Base-by-base conservation (phyloP, 805 yeast genomes). In the Saccharomycopsis sp. region DNA sequence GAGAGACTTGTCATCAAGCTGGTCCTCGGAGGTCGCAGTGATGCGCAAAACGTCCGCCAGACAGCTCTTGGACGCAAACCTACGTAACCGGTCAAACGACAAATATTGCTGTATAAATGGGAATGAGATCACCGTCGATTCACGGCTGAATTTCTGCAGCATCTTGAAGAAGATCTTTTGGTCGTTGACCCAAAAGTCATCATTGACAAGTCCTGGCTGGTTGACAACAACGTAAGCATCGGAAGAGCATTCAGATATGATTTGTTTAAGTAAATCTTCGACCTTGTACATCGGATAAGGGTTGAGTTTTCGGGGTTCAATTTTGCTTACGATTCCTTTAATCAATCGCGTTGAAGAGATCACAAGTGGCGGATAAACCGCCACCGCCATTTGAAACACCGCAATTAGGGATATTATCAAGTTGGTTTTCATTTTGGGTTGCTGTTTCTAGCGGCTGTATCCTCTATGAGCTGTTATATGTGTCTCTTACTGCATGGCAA, bases 101-200 rank as follows among this genome's bases (percentile, higher is more conserved):
- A 65, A 60, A n/a, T 47, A 35, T 34, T 55, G n/a, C 34, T 75
- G 69, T 7, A 78, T 70, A 63, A 83, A 73, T 2, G 90, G 88
- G 56, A 86, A 72, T 1, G 83, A 79, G 2, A 84, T 73, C 7
- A 84, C 72, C 0, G 89, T 81, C 3, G 91, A 85, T n/a, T 88
- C 74, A 67, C 76, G 72, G 22, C 75, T 69, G 61, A 84, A 66
- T 65, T 81, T 79, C 49, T 78, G 75, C 59, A 85, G 74, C 2
- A 86, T 62, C 59, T 78, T 74, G 1, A 73, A 75, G 74, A 85
- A 83, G 38, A 67, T 64, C 15, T 69, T 65, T 14, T 67, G 65
- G 12, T 69, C 73, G 61, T 75, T 75, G 41, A 73, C 58, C 24
- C 70, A 68, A 35, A 82, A 77, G 66, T 84, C 87, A 22, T 74